Conservation (phyloP, 1,284 basidiomycete genomes). For the Ganoderma sinense region DNA sequence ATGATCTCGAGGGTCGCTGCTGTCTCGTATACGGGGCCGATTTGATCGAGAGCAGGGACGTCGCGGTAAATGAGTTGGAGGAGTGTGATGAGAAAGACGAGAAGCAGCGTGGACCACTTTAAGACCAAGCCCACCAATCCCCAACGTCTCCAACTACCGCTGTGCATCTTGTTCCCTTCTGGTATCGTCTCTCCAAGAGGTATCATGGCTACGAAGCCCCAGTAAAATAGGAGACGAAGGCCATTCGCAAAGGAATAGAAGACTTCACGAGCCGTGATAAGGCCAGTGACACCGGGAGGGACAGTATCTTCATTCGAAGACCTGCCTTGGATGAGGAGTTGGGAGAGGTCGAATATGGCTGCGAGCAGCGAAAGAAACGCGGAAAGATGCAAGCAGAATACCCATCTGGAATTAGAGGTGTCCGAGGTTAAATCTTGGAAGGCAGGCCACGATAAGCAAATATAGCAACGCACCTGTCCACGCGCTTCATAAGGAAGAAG, state of each 20-base stretch:
- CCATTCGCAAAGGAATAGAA: conserved; percentile 64
- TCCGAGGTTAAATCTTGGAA: conserved; percentile 6
- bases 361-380: conserved; percentile 66
- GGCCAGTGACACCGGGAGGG: conserved; percentile 40
- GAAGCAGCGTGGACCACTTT: conserved; percentile 56
- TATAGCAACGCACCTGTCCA: conserved; percentile 58
- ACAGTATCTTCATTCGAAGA: conserved; percentile 37
- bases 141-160: conserved; percentile 71
- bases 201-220: conserved; percentile 66
- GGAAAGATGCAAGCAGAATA: conserved; percentile 62
- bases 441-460: not conserved
- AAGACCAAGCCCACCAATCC: conserved; percentile 59
- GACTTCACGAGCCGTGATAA: conserved; percentile 66
- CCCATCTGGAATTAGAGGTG: conserved; percentile 45
- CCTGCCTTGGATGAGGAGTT: conserved; percentile 54
- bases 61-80: conserved; percentile 74
- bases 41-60: conserved; percentile 47
- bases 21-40: conserved; percentile 61
- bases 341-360: conserved; percentile 70
- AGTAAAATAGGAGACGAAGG: conserved; percentile 71
- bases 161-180: conserved; percentile 47
- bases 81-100: conserved; percentile 53
- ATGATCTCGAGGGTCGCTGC: conserved; percentile 66
- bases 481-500: conserved; percentile 63
- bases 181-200: conserved; percentile 51